These are phyloP conservation scores for Cephalotrichum gorgonifer DNA, from an alignment of 2,329 filamentous ascomycete genomes.

Conservation along the genomic window DNA sequence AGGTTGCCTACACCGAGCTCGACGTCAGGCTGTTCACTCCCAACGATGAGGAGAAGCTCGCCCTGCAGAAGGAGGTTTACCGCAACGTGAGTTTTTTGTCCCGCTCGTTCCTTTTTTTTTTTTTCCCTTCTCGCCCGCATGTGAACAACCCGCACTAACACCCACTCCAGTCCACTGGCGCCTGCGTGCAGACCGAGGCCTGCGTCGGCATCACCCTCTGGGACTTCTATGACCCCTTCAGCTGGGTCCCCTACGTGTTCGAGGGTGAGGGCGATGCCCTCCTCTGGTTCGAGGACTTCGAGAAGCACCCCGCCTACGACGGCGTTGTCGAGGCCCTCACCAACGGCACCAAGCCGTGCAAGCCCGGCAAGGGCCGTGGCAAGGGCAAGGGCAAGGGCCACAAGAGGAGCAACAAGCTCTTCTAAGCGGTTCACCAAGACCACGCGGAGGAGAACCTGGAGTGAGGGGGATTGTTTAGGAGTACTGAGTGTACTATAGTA, in stretches of 20 bases:
- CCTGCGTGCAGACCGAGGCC: conserved; percentile 17
- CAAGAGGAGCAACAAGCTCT: not conserved
- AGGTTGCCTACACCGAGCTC: conserved; percentile 44
- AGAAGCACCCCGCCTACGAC: conserved; percentile 30
- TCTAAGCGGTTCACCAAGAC: too few species aligned
- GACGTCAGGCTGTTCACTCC: conserved; percentile 33
- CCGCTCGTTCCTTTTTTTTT: not conserved
- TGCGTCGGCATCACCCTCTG: conserved; percentile 23
- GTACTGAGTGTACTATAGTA: too few species aligned
- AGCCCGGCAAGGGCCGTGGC: not conserved
- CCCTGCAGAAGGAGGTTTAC: conserved; percentile 19
- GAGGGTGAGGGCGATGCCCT: conserved; percentile 27
- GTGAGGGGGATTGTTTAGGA: too few species aligned
- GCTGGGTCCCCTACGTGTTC: conserved; percentile 31
- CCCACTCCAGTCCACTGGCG: conserved; percentile 10
- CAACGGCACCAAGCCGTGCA: conserved; percentile 2
- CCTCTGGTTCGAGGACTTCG: conserved; percentile 30
- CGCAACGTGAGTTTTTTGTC: conserved; percentile 11
- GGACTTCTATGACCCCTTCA: conserved; percentile 24
- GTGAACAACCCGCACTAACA: not conserved
- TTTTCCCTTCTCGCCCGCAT: not conserved
- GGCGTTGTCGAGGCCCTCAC: conserved; percentile 1
- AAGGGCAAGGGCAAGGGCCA: too few species aligned
- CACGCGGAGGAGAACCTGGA: not conserved
- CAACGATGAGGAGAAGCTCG: conserved; percentile 15